Evolutionary conservation across 805 yeast genomes (phyloP), one percentile per base, ranked within the genome.

Genomic region (Ogataea henricii): DNA sequence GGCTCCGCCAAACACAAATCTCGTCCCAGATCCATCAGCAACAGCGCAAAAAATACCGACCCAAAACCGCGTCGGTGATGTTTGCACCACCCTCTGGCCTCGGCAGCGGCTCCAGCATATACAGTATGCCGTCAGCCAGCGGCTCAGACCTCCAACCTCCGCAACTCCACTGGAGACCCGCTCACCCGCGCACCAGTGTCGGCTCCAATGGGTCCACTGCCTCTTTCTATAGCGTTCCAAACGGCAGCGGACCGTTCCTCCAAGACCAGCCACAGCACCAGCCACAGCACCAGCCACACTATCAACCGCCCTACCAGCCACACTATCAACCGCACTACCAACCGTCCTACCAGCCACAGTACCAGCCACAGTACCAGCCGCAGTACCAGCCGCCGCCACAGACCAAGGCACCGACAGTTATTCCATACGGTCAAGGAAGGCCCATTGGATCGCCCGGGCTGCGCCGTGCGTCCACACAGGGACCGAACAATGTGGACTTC

Each of bases 1-100:
- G 71, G 0, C 49, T 67, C 5, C 56, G 70, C 33, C 63, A 63
- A 35, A 64, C 70, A 1, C 56, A 57, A 43, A 43, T 64, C 14
- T 48, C 62, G 4, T 48, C 60, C 6, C 67, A 59, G 34, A 45
- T 65, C 10, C 57, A 59, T 27, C 52, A 44, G 12, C 56, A 60
- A 32, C 59, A 54, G 37, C 59, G 58, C 46, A 63, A 58, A 48
- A 65, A 61, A 39, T 51, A 53, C 27, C 53, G 62, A 39, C 59
- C 58, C 16, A 60, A 57, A 39, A 62, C 69, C 6, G 50, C 47
- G 13, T 33, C 49, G 16, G 44, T 49, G 32, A 41, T 37, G 33
- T 22, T 35, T 9, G 52, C 47, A 10, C 38, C 45, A 17, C 44
- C 44, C 30, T 34, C 39, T 32, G 39, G 9, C 14, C 30, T 35